A percentile compares a stretch with the other conserved stretches of the same genome.
phyloP scores from a whole-genome alignment of 305 asterid genomes.

The Fraxinus nigra region DNA sequence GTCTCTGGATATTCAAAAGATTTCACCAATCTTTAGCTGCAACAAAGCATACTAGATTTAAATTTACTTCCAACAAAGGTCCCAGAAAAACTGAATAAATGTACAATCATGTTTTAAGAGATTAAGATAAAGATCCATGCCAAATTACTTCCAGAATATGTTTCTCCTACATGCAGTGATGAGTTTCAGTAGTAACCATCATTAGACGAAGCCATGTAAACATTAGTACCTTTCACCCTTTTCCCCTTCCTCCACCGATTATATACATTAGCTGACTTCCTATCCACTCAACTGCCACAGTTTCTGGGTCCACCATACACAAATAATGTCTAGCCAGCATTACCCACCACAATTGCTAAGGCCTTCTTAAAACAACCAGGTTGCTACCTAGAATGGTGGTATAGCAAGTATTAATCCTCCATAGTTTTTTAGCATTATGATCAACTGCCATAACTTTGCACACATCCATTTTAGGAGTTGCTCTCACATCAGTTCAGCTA shows the following conservation, averaged over 20 bases:
- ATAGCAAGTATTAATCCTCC: neutral
- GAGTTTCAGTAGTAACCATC: neutral
- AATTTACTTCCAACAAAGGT: neutral
- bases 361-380: neutral
- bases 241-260: neutral
- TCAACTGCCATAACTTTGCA: neutral
- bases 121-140: neutral
- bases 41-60: neutral
- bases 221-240: neutral
- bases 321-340: neutral
- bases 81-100: neutral
- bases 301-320: neutral
- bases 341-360: neutral
- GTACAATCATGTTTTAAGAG: neutral
- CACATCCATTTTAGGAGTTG: neutral
- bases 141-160: neutral
- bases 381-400: neutral
- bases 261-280: neutral
- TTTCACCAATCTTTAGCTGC: slow-evolving; percentile 5
- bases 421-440: neutral
- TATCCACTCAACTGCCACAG: neutral
- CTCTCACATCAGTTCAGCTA: neutral
- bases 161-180: neutral
- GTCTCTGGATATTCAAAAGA: neutral
- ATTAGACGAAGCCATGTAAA: neutral